Evolutionary conservation across 345 rosid genomes (phyloP), one percentile per base, ranked within the genome.

Genomic region (Acer campestre): DNA sequence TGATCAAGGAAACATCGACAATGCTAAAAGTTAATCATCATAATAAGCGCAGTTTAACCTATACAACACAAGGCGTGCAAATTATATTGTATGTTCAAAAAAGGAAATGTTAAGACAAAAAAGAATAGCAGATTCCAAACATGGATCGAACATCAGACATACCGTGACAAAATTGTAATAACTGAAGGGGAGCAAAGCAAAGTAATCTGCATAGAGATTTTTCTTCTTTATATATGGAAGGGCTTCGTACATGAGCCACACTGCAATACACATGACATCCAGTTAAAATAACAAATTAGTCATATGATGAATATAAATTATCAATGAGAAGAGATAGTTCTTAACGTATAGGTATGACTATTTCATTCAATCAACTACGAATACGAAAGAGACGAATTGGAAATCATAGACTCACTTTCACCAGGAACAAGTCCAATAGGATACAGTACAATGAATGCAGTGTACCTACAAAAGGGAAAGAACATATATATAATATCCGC

Each of bases 201-300:
- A 95, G 77, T 80, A 79, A 81, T 83, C 73, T 6, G 86, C 87
- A 23, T 79, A 90, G 79, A 89, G 91, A 71, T 83, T 83, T 67
- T 69, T 90, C 86, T 88, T 81, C 87, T 89, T 87, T 40, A 88
- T 81, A 79, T 64, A 77, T 58, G 96, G 94, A 86, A 93, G 94
- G 58, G 96, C 96, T 86, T 87, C 84, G 83, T 87, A 89, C 90
- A 91, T 88, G 61, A 89, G 81, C 91, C 89, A 87, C 86, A 90
- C 98, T 93, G 89, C 88, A 76, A 7, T 48, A 67, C 0, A 20
- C 40, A 13, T 70, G 61, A 59, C 70, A 67, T 76, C 5, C n/a
- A 16, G 22, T 71, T 55, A 79, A 51, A 7, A 16, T 78, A 67
- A 84, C 20, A 40, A 56, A 66, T 61, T 29, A 68, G 68, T 71